A percentile compares a stretch with the other conserved stretches of the same genome.
These are phyloP conservation scores for Hanseniaspora mollemarum DNA, from an alignment of 805 yeast species.

Conservation along the genomic window DNA sequence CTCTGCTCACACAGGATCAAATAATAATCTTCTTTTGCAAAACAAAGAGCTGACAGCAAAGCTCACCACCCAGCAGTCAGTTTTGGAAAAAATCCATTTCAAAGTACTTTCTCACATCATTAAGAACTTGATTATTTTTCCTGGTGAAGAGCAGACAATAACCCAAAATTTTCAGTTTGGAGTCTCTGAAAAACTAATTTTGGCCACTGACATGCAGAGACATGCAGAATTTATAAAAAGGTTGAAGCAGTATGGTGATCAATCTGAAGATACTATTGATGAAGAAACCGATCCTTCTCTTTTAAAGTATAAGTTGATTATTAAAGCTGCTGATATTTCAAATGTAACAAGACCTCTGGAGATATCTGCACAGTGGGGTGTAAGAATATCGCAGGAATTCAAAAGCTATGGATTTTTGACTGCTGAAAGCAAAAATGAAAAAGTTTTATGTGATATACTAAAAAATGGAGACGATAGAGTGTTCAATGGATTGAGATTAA, in stretches of 20 bases:
- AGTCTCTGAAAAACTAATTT: constrained; percentile 31
- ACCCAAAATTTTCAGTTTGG: constrained; percentile 14
- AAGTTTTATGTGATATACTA: background rate
- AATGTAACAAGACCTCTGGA: constrained; percentile 75
- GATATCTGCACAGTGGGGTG: constrained; percentile 78
- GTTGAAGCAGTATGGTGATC: constrained; percentile 17
- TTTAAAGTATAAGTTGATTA: constrained; percentile 52
- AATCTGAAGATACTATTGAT: background rate
- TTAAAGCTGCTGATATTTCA: constrained; percentile 92
- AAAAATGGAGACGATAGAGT: background rate
- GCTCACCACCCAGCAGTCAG: constrained; percentile 34
- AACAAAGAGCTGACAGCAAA: constrained; percentile 21
- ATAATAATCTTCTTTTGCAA: constrained; percentile 56
- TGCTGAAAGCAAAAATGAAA: background rate
- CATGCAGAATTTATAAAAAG: constrained; percentile 53
- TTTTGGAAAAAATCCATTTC: constrained; percentile 73
- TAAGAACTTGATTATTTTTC: constrained; percentile 17
- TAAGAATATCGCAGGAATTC: constrained; percentile 66
- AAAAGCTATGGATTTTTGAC: constrained; percentile 46
- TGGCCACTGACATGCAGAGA: constrained; percentile 87
- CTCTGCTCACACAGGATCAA: constrained; percentile 93
- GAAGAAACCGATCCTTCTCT: constrained; percentile 19
- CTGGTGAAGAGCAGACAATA: constrained; percentile 18
- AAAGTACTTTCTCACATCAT: constrained; percentile 37
- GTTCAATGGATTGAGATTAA: background rate